These are phyloP conservation scores for Lachancea cidri DNA, from an alignment of 805 yeast genomes.

Conservation along the genomic window DNA sequence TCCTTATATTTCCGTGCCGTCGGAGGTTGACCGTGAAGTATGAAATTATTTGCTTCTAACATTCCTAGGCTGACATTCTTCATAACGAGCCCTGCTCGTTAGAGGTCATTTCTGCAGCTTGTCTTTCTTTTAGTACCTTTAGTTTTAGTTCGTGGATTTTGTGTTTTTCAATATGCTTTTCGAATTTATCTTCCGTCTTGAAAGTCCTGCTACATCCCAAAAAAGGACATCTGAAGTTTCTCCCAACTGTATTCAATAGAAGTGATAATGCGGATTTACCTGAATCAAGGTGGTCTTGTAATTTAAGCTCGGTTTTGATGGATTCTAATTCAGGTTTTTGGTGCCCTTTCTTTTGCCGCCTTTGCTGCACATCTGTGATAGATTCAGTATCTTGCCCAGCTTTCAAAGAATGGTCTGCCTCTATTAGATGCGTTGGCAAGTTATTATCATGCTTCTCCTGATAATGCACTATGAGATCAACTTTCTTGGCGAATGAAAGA, in stretches of 20 bases:
- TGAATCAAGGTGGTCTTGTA: conserved; percentile 23
- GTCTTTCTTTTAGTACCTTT: conserved; percentile 18
- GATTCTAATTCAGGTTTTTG: conserved; percentile 13
- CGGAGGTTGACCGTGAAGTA: too few species aligned
- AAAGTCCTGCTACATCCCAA: conserved; percentile 50
- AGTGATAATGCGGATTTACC: conserved; percentile 28
- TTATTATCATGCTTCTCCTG: conserved; percentile 36
- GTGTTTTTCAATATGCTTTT: conserved; percentile 32
- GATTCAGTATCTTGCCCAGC: background rate
- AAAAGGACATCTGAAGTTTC: conserved; percentile 44
- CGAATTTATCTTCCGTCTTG: conserved; percentile 34
- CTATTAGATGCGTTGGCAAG: background rate
- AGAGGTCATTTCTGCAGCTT: background rate
- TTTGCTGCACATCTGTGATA: background rate
- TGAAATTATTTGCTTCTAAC: too few species aligned
- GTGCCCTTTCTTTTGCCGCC: background rate
- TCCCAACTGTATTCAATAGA: conserved; percentile 32
- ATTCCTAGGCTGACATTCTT: too few species aligned
- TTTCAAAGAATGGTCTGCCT: background rate
- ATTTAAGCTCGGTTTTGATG: conserved; percentile 21
- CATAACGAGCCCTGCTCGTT: background rate
- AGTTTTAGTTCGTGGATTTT: conserved; percentile 31
- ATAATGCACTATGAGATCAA: conserved; percentile 54
- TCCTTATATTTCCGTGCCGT: too few species aligned
- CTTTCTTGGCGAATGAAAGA: conserved; percentile 49